Evolutionary conservation across 805 yeast species (phyloP).

Genomic region (Saccharomyces paradoxus): DNA sequence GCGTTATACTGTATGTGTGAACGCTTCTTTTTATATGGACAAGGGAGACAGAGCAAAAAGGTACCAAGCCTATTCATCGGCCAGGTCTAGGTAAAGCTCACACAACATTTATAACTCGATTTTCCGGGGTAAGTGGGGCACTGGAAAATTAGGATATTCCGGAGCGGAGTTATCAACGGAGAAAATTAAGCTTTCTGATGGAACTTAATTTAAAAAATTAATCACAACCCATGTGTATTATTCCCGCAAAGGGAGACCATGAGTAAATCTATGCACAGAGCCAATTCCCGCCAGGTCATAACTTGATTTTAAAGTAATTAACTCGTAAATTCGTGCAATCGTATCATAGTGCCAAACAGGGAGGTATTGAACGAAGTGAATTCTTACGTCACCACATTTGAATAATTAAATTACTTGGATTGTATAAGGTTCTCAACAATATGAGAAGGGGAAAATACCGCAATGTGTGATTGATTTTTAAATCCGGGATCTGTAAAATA

Average conservation of each 20-base stretch:
- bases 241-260: background rate
- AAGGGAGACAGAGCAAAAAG: background rate
- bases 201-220: too few relatives aligned
- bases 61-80: background rate
- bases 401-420: too few relatives aligned
- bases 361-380: background rate
- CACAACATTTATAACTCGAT: too few relatives aligned
- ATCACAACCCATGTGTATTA: background rate
- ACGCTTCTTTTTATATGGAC: background rate
- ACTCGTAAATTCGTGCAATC: background rate
- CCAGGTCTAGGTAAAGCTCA: background rate
- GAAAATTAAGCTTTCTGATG: too few relatives aligned
- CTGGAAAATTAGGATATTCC: background rate
- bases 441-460: background rate
- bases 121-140: background rate
- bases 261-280: background rate
- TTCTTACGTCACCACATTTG: background rate
- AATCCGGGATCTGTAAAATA: background rate
- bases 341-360: background rate
- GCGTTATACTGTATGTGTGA: background rate
- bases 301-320: background rate
- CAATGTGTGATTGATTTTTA: background rate
- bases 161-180: background rate
- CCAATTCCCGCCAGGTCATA: background rate
- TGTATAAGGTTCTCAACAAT: background rate